Base-by-base conservation (phyloP, 345 rosid species). In the Carallia brachiata region DNA sequence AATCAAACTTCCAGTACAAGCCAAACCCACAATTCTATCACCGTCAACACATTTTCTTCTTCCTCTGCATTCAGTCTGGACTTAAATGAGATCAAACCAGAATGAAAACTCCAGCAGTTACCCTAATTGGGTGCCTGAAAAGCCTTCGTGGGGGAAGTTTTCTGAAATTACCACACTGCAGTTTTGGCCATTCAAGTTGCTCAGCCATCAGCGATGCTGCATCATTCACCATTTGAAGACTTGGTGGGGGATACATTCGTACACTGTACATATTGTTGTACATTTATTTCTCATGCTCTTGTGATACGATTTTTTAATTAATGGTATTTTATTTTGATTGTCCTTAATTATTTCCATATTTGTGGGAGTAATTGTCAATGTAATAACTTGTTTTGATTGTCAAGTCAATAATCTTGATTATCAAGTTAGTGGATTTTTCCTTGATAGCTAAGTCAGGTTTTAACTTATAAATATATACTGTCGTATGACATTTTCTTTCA, bases 21-120 rank as follows among this genome's bases (percentile, higher is more conserved):
- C 68, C 81, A 82, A 63, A 75, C 78, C 16, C 84, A 70, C 63
- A 67, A 75, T 62, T 73, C 84, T 56, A 75, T 68, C 27, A 59
- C 69, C 5, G 62, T 52, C 23, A 75, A 66, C 47, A 73, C 73
- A n/a, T 62, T 69, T 30, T 66, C 36, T 30, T 75, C 81, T 30
- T 64, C 73, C 7, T 79, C 81, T 17, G 56, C 81, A 62, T 63
- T 79, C 36, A 75, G 32, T 12, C 28, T 56, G 10, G 59, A 31
- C 39, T 52, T 28, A 28, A 2, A 32, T 60, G 68, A 63, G 12
- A 63, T 62, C 30, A 18, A 32, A 31, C 52, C 55, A 16, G 67
- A 47, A 71, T 16, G 48, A 56, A 4, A 54, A 40, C 34, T 48
- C n/a, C 39, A 36, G 13, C 32, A 32, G 5, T 17, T 61, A 4